Conservation (phyloP, 805 yeast genomes). For the Pichia membranifaciens region DNA sequence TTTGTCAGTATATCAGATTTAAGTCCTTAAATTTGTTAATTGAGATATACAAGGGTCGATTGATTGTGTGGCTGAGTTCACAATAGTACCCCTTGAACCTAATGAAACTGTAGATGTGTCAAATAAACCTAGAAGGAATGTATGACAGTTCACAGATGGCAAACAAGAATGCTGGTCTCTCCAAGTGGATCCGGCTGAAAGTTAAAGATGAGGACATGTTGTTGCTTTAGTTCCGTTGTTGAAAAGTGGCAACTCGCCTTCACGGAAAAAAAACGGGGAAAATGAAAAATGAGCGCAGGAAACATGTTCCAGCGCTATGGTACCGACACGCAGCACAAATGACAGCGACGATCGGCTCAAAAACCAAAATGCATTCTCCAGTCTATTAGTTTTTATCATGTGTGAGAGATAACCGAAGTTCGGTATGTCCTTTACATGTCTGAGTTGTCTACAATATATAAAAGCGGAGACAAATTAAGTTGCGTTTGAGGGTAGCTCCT, state of each 20-base stretch:
- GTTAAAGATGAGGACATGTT: neutral
- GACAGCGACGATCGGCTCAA: neutral
- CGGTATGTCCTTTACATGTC: too few species aligned
- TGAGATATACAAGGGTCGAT: neutral
- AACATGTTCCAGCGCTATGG: neutral
- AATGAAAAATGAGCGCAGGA: neutral
- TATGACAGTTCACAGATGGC: conserved; percentile 10
- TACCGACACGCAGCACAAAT: neutral
- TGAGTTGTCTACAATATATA: too few species aligned
- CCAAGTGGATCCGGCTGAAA: neutral
- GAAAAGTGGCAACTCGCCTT: conserved; percentile 7
- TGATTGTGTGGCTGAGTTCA: neutral
- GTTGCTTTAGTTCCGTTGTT: neutral
- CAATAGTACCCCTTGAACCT: conserved; percentile 5
- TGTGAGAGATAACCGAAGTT: too few species aligned
- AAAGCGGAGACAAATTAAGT: too few species aligned
- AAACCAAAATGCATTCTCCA: too few species aligned
- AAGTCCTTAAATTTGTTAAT: neutral
- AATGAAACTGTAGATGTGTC: conserved; percentile 6
- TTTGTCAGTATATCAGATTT: conserved; percentile 1
- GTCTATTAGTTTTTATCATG: too few species aligned
- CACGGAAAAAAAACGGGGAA: conserved; percentile 3
- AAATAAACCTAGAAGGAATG: conserved; percentile 6
- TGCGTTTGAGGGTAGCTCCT: neutral
- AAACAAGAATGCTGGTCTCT: conserved; percentile 6